Evolutionary conservation across 108 stramenopile genomes (phyloP).

Genomic region (Schizochytrium sp.): DNA sequence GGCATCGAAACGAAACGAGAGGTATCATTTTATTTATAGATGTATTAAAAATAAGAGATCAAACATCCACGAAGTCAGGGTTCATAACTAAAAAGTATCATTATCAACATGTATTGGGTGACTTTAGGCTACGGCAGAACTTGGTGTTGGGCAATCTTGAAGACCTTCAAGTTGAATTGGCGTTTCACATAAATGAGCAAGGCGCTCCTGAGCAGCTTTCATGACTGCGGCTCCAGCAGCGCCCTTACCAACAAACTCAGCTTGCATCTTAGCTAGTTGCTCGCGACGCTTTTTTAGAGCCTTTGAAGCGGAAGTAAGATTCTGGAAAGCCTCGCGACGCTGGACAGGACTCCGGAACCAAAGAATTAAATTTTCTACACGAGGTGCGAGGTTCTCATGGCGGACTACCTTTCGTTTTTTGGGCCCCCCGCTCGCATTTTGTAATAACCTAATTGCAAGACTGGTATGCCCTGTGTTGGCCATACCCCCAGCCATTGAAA

Average conservation of each 20-base stretch:
- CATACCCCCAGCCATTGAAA: not conserved
- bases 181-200: not conserved
- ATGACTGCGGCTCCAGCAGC: conserved; percentile 10
- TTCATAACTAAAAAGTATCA: no score
- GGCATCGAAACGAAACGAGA: no score
- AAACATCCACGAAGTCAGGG: no score
- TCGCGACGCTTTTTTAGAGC: conserved; percentile 28
- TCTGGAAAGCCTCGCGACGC: conserved; percentile 42
- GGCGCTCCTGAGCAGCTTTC: conserved; percentile 5
- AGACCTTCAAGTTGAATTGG: not conserved
- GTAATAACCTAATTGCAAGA: not conserved
- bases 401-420: not conserved
- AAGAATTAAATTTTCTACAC: conserved; percentile 2
- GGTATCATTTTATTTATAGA: no score
- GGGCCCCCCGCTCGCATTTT: not conserved
- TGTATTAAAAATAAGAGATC: no score
- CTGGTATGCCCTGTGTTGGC: not conserved
- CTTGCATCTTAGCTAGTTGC: conserved; percentile 40
- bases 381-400: not conserved
- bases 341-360: conserved; percentile 30
- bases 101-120: no score
- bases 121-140: not conserved
- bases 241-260: conserved; percentile 38
- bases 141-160: not conserved
- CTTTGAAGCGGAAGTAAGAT: conserved; percentile 44